Evolutionary conservation across 352 stramenopile genomes (phyloP), one percentile per base, ranked within the genome.

Genomic region (Pythium aristosporum): DNA sequence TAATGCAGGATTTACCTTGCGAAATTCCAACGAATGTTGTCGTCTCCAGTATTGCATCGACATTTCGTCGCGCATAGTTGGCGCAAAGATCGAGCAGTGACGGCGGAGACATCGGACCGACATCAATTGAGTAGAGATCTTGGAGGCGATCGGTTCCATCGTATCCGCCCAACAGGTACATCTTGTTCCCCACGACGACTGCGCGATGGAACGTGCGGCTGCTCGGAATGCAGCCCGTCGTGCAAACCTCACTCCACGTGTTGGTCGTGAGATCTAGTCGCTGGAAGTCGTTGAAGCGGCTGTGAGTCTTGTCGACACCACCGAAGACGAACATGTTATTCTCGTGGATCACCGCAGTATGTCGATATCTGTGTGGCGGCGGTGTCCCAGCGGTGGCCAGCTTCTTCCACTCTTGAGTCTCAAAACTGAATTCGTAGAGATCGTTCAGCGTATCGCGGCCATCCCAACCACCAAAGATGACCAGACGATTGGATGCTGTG

Each of bases 241-340:
- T 92, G 67, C 86, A 90, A 8, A 95, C 80, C 66, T 92, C 80
- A 48, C 75, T 92, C 88, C 88, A 96, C 30, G 82, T 89, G 60
- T 94, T 92, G 0, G 80, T 94, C 13, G 73, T 70, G 18, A 93
- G 65, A 62, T 95, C 80, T 5, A 94, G 74, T 39, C 80, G 74
- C 62, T 94, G 82, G 23, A 96, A 65, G 63, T 96, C 88, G 61
- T 95, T 94, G 49, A 94, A 96, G 3, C 88, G 86, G 36, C 77
- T 89, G 69, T 96, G 88, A 1, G 83, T 86, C 65, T 96, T 96
- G 79, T 96, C 88, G 7, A 96, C 88, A n/a, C 87, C 87, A 37
- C 87, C 87, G 68, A 96, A 96, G 12, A 96, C 82, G 61, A 93
- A 92, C 87, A 96, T 96, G 65, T 82, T 92, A 53, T 92, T 78